Base-by-base conservation (phyloP, 257 asterid genomes). In the Eucommia ulmoides region DNA sequence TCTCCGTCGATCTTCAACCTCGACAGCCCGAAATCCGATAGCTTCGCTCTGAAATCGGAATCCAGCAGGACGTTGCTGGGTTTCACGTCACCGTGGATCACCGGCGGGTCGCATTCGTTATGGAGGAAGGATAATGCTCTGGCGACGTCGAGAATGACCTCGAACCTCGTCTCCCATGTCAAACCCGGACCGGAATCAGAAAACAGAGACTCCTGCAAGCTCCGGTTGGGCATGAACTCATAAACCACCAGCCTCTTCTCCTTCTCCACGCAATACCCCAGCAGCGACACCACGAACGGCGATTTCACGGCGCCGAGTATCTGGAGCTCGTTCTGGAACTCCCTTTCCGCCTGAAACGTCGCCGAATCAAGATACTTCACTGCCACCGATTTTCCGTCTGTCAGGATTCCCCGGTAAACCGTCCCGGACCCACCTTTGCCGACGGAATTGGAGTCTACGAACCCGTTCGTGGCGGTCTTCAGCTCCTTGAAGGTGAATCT, bases 401-500 rank as follows among this genome's bases (percentile, higher is more conserved):
- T 77, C 17, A 91, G 60, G 56, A 72, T 75, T 35, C 96, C 99
- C 53, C 80, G 72, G 66, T 56, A 91, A 51, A 91, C 99, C 35
- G 83, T 58, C 48, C 96, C 94, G 1, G 99, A 91, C 53, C 99
- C 99, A 24, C 99, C 99, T 67, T 83, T 91, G 2, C 99, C 99
- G 8, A 91, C 77, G 41, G 73, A 70, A 50, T 76, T 81, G 0
- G 84, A 61, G 42, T 60, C 67, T 55, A 75, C 72, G 78, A 91
- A 91, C 20, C 70, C 75, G 58, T 69, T 65, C 38, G 99, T 86
- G 16, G 99, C 99, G 20, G 53, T 61, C 64, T 70, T 78, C 20
- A 91, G 74, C 66, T 91, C 95, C 21, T 48, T 77, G 84, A 74
- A 81, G 26, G 67, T 62, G 70, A 86, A 91, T 50, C 74, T 77